These are phyloP conservation scores for Fraxinus sp. DNA, from an alignment of 305 asterid species.

Conservation along the genomic window DNA sequence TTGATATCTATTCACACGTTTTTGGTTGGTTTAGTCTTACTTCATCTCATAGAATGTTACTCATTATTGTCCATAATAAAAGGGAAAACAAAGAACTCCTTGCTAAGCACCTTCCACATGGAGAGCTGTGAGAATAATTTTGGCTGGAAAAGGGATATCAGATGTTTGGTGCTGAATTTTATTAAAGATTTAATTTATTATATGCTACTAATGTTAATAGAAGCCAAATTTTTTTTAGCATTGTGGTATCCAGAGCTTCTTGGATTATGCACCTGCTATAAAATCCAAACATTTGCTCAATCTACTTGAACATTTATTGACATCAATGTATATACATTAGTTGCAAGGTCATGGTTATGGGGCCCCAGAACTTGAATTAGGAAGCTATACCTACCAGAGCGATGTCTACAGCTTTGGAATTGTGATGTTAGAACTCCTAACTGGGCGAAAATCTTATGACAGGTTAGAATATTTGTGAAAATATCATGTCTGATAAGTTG, in stretches of 20 bases:
- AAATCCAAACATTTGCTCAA: not conserved
- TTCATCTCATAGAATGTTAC: not conserved
- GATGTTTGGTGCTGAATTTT: not conserved
- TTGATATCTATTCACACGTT: not conserved
- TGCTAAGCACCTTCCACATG: not conserved
- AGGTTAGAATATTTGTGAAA: slow-evolving; percentile 43
- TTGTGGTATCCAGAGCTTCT: not conserved
- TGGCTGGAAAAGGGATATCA: not conserved
- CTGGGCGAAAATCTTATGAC: slow-evolving; percentile 83
- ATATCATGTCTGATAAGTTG: not conserved
- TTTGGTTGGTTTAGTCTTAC: not conserved
- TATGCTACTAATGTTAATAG: not conserved
- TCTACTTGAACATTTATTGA: slow-evolving; percentile 20
- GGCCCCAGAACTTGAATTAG: slow-evolving; percentile 90
- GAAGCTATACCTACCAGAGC: slow-evolving; percentile 69
- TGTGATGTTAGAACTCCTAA: slow-evolving; percentile 77
- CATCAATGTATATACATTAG: slow-evolving; percentile 37
- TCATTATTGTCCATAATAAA: not conserved
- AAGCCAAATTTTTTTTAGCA: not conserved
- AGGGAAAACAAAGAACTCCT: not conserved
- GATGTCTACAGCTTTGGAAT: slow-evolving; percentile 98
- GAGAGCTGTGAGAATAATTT: not conserved
- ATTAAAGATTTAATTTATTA: not conserved
- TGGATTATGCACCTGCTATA: not conserved
- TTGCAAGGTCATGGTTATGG: slow-evolving; percentile 88